A percentile compares a stretch with the other conserved stretches of the same genome.
These are phyloP conservation scores for Incumbomyces delicatus DNA, from an alignment of 2,329 filamentous ascomycete genomes.

Conservation along the genomic window DNA sequence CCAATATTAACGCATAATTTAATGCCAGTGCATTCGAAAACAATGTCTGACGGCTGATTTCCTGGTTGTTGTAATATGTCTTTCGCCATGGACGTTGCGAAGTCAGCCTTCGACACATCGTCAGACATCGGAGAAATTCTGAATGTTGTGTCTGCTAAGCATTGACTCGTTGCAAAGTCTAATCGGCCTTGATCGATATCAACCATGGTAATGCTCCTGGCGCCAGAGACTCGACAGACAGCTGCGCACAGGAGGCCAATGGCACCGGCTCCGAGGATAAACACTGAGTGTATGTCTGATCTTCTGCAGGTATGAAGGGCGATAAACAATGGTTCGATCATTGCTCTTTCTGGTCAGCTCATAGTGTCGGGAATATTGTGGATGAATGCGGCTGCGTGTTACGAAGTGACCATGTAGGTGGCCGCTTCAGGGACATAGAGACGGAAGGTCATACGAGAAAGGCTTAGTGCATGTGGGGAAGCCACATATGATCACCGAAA, in stretches of 20 bases:
- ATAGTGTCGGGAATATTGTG: slow-evolving; percentile 48
- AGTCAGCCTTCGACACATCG: not conserved
- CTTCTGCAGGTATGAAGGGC: slow-evolving; percentile 50
- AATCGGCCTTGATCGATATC: slow-evolving; percentile 50
- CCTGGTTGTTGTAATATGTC: slow-evolving; percentile 54
- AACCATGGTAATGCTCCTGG: slow-evolving; percentile 53
- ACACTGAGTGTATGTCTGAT: slow-evolving; percentile 42
- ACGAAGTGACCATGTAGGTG: no score
- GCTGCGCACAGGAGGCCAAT: slow-evolving; percentile 52
- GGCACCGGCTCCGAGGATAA: slow-evolving; percentile 53
- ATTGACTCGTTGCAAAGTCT: slow-evolving; percentile 39
- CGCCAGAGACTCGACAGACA: slow-evolving; percentile 50
- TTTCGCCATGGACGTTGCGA: not conserved
- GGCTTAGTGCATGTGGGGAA: no score
- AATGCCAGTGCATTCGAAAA: slow-evolving; percentile 45
- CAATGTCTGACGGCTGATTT: slow-evolving; percentile 32
- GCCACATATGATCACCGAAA: no score
- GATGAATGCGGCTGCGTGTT: slow-evolving; percentile 51
- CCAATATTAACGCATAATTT: no score
- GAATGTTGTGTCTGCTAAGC: not conserved
- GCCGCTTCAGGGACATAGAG: no score
- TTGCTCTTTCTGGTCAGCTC: slow-evolving; percentile 48
- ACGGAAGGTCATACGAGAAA: no score
- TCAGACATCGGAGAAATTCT: not conserved
- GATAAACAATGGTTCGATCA: slow-evolving; percentile 55